Percentiles rank a stretch among this genome's conserved stretches.
Evolutionary conservation across 768 basidiomycete species (phyloP).

Genomic region (Xerocomellus dryophilus): DNA sequence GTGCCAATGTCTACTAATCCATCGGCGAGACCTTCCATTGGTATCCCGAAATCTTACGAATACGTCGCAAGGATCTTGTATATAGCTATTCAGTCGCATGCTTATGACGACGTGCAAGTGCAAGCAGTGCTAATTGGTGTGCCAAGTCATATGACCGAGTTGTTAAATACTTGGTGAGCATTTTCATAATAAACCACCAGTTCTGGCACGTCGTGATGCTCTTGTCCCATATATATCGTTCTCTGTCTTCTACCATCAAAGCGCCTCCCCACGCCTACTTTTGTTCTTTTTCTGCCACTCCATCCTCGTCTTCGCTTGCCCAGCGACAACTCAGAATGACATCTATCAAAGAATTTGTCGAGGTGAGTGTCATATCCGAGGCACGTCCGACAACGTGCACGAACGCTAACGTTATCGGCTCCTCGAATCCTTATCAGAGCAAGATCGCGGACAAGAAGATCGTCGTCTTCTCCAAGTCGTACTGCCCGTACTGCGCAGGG

Average conservation of each 20-base stretch:
- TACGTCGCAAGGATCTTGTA: no score
- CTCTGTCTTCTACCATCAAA: conserved; percentile 14
- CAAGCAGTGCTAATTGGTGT: not conserved
- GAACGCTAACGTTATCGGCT: conserved; percentile 34
- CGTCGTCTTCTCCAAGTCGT: conserved; percentile 58
- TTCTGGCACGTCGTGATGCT: not conserved
- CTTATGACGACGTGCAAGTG: not conserved
- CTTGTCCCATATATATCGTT: conserved; percentile 23
- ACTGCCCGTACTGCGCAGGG: conserved; percentile 49
- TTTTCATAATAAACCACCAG: not conserved
- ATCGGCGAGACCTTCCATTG: not conserved
- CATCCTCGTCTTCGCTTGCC: conserved; percentile 28
- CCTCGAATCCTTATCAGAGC: conserved; percentile 36
- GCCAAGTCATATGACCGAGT: not conserved
- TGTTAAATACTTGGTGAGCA: not conserved
- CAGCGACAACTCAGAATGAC: conserved; percentile 20
- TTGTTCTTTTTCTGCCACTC: conserved; percentile 17
- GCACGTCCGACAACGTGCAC: no score
- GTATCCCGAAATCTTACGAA: no score
- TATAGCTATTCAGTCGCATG: no score
- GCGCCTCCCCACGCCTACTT: not conserved
- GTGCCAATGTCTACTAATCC: not conserved
- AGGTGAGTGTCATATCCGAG: conserved; percentile 28
- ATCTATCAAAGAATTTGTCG: conserved; percentile 38
- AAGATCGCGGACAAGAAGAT: conserved; percentile 50